phyloP scores from a whole-genome alignment of 2,329 filamentous ascomycete genomes.

The Ophiostoma montium region DNA sequence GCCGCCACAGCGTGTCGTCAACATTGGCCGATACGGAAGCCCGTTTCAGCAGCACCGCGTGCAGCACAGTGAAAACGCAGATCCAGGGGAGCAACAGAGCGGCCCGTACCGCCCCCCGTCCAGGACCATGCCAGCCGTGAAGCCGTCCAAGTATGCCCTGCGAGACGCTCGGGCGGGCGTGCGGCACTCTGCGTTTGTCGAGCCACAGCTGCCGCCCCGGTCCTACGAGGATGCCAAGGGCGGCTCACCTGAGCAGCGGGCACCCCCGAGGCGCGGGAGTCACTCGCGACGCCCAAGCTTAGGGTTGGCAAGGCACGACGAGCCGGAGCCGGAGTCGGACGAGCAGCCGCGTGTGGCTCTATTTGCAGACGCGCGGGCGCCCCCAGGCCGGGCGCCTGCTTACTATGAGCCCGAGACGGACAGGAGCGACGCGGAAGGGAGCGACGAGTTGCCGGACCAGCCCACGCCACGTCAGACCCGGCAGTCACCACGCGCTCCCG shows the following conservation, averaged over 20 bases:
- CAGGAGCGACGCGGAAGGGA: conserved; percentile 16
- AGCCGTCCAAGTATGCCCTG: conserved; percentile 25
- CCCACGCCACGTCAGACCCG: conserved; percentile 14
- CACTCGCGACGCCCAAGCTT: conserved; percentile 3
- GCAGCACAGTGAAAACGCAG: not conserved
- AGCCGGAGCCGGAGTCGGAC: conserved; percentile 15
- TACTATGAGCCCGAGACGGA: conserved; percentile 12
- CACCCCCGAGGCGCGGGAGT: conserved; percentile 3
- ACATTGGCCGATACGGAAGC: conserved; percentile 8
- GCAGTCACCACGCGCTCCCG: conserved; percentile 1
- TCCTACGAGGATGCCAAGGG: conserved; percentile 8
- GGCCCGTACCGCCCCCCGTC: conserved; percentile 17
- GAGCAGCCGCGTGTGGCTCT: conserved; percentile 17
- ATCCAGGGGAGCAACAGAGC: conserved; percentile 7
- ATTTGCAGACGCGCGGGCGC: conserved; percentile 17
- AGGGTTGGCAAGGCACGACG: not conserved
- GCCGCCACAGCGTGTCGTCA: not conserved
- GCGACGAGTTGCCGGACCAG: conserved; percentile 17
- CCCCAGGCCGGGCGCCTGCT: conserved; percentile 1
- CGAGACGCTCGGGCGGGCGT: conserved; percentile 22
- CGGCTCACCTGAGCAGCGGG: conserved; percentile 13
- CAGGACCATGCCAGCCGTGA: conserved; percentile 15
- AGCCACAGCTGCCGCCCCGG: conserved; percentile 6
- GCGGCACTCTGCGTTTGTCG: conserved; percentile 13
- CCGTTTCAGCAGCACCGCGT: conserved; percentile 1